Base-by-base conservation (phyloP, 768 basidiomycete species). In the Termitomyces sp. region DNA sequence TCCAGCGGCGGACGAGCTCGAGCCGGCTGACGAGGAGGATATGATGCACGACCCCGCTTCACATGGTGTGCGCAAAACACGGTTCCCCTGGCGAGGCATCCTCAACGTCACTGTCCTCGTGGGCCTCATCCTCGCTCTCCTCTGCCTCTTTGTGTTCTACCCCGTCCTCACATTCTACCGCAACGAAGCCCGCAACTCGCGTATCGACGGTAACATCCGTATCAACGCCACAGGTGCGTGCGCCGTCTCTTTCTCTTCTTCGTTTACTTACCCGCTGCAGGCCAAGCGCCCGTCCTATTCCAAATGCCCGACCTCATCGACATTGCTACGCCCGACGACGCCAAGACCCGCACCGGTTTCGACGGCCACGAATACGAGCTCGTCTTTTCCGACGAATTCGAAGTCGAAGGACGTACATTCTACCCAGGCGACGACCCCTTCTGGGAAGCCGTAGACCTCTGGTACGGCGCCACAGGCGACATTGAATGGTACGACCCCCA, bases 81-180 rank as follows among this genome's bases (percentile, higher is more conserved):
- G 69, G 22, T 80, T 81, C 66, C 78, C 80, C 8, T 81, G 78
- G 79, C 69, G 79, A 38, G 76, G 77, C 3, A 49, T 92, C 4
- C 63, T 83, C 62, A 97, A 97, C 75, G 71, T 96, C 55, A 75
- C 82, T 33, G 83, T 91, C 54, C 78, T 98, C 28, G 0, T 88
- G 39, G 1, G 87, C 20, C 79, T 97, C 65, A 75, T 91, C 16
- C 24, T 73, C 32, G 84, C 78, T 5, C 74, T 97, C 61, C 73
- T 97, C 57, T 74, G 74, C 40, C 82, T 97, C 8, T 97, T 96
- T 73, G 84, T 92, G 55, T 85, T 87, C 5, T 96, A 92, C 70
- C 95, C 96, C 3, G 83, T 96, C 36, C 55, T 80, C 50, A 71
- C 71, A 0, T 89, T 83, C 61, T 83, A 82, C 68, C 67, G 72